A percentile compares a stretch with the other conserved stretches of the same genome.
Conservation (phyloP, 2,329 filamentous ascomycete genomes). For the Alternaria brassicae region DNA sequence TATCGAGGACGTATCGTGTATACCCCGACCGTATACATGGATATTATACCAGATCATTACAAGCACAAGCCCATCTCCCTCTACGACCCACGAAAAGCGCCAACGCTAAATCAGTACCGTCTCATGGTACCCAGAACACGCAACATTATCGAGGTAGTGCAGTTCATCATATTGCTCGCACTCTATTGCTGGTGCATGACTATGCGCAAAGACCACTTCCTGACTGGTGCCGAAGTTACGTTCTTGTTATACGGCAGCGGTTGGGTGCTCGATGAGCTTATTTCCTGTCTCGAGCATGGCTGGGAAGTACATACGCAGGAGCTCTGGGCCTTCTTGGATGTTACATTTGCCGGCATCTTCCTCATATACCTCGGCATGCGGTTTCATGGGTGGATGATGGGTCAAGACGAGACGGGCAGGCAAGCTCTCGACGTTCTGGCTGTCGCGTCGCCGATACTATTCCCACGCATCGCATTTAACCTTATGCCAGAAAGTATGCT, state of each 20-base stretch:
- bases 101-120: conserved; percentile 82
- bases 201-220: conserved; percentile 64
- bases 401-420: conserved; percentile 60
- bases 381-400: conserved; percentile 66
- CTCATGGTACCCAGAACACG: conserved; percentile 81
- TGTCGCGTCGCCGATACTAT: conserved; percentile 76
- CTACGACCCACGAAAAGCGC: conserved; percentile 78
- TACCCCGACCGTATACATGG: conserved; percentile 80
- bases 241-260: conserved; percentile 79
- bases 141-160: conserved; percentile 75
- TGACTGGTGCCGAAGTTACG: conserved; percentile 66
- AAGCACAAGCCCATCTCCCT: conserved; percentile 82
- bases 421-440: conserved; percentile 81
- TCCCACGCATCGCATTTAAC: conserved; percentile 83
- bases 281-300: conserved; percentile 76
- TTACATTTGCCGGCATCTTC: conserved; percentile 78
- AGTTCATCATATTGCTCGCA: conserved; percentile 73
- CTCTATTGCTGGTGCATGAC: conserved; percentile 78
- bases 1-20: conserved; percentile 83
- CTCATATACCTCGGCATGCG: conserved; percentile 72
- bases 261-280: conserved; percentile 80
- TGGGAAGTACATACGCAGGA: conserved; percentile 88
- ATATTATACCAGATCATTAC: conserved; percentile 85
- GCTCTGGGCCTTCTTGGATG: conserved; percentile 85
- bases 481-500: conserved; percentile 83